phyloP scores from a whole-genome alignment of 371 early-diverging fungal species.

The Mucor irregularis region DNA sequence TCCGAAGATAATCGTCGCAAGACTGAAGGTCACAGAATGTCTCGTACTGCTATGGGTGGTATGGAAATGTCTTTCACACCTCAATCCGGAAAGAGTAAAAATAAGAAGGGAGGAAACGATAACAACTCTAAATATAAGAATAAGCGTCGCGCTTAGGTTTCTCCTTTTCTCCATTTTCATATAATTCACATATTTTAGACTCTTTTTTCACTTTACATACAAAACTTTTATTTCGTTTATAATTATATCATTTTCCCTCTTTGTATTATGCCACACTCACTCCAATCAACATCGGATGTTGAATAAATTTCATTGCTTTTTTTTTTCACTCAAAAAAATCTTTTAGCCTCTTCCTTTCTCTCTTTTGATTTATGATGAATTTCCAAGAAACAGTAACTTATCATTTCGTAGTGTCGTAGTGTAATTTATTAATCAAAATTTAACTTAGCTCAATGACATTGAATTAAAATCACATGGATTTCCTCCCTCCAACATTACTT shows the following conservation, averaged over 20 bases:
- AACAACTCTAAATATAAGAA: slow-evolving; percentile 8
- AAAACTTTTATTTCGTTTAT: background rate
- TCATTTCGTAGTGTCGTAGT: background rate
- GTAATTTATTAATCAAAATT: too few relatives aligned
- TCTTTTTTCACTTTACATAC: background rate
- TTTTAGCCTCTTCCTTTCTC: background rate
- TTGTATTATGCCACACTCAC: background rate
- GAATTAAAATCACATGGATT: background rate
- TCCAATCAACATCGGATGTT: background rate
- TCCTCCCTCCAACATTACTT: background rate
- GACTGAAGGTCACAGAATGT: slow-evolving; percentile 44
- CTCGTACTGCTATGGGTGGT: slow-evolving; percentile 64
- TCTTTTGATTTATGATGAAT: background rate
- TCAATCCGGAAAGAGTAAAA: slow-evolving; percentile 5
- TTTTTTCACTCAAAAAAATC: background rate
- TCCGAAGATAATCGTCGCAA: slow-evolving; percentile 25
- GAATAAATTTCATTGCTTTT: background rate
- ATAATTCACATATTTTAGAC: too few relatives aligned
- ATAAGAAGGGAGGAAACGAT: slow-evolving; percentile 2
- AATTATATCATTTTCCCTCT: background rate
- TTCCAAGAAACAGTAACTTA: background rate
- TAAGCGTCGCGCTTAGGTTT: slow-evolving; percentile 11
- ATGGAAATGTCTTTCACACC: slow-evolving; percentile 68
- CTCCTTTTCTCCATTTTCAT: background rate
- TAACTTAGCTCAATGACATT: slow-evolving; percentile 13